Conservation (phyloP, 352 stramenopile genomes). For the Phytopythium delawarense region DNA sequence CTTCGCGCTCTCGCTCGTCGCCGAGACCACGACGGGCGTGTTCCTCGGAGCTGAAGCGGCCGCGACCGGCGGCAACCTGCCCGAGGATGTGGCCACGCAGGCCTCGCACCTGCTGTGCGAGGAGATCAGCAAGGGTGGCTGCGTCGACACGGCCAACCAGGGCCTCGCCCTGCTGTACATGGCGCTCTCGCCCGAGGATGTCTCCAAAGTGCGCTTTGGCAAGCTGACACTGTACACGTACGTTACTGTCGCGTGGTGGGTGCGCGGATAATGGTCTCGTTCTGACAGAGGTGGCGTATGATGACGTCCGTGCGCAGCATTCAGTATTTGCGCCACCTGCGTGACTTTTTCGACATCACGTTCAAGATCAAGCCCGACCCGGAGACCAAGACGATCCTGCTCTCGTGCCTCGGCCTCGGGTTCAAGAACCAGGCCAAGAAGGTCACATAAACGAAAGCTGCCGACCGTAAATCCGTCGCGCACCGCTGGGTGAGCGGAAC, state of each 20-base stretch:
- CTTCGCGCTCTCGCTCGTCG: constrained; percentile 92
- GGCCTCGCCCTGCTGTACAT: constrained; percentile 96
- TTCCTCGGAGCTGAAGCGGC: constrained; percentile 93
- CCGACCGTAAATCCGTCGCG: constrained; percentile 15
- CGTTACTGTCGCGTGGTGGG: constrained; percentile 4
- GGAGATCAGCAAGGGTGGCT: constrained; percentile 94
- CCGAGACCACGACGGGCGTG: constrained; percentile 96
- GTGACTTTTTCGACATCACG: constrained; percentile 91
- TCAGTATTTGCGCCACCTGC: constrained; percentile 86
- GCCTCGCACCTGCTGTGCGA: constrained; percentile 94
- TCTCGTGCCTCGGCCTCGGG: constrained; percentile 92
- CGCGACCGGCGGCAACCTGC: constrained; percentile 77
- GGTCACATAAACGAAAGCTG: constrained; percentile 75
- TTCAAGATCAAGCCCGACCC: constrained; percentile 92
- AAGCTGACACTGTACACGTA: constrained; percentile 86
- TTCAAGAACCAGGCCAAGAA: constrained; percentile 96
- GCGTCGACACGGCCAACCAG: constrained; percentile 95
- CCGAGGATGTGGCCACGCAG: constrained; percentile 95
- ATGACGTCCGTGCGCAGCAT: constrained; percentile 41
- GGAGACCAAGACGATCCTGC: constrained; percentile 87
- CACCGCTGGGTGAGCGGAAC: background rate
- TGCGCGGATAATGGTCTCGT: background rate
- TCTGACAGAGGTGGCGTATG: background rate
- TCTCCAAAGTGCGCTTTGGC: constrained; percentile 91
- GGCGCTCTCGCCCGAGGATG: constrained; percentile 97